A percentile compares a stretch with the other conserved stretches of the same genome.
Evolutionary conservation across 352 stramenopile genomes (phyloP).

Genomic region (Salisapilia sapeloensis): DNA sequence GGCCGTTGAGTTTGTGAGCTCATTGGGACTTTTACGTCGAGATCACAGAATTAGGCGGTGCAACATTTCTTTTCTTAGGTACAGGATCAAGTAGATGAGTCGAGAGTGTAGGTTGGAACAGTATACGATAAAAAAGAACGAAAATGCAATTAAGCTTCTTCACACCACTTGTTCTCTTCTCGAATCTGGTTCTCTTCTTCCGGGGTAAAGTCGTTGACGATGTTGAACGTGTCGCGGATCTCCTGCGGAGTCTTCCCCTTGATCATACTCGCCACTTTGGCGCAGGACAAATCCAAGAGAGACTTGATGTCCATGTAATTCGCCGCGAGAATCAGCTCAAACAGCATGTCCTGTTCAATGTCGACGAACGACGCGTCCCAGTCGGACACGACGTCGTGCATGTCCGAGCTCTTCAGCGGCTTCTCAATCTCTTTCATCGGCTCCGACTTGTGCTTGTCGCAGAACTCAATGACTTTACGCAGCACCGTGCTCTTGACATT

Average conservation of each 20-base stretch:
- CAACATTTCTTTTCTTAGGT: conserved; percentile 16
- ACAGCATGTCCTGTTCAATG: conserved; percentile 97
- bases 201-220: conserved; percentile 99
- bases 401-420: conserved; percentile 95
- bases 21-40: conserved; percentile 24
- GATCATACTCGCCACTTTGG: conserved; percentile 89
- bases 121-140: not conserved
- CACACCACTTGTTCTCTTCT: conserved; percentile 99
- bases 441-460: conserved; percentile 89
- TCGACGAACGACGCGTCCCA: conserved; percentile 99
- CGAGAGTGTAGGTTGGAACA: not conserved
- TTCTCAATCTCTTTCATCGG: conserved; percentile 99
- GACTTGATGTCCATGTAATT: conserved; percentile 99
- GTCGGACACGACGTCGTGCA: conserved; percentile 98
- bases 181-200: conserved; percentile 98
- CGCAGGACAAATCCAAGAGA: conserved; percentile 80
- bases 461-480: conserved; percentile 96
- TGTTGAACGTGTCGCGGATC: conserved; percentile 99
- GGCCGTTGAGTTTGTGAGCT: conserved; percentile 75
- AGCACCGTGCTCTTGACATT: conserved; percentile 96
- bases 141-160: conserved; percentile 84
- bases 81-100: not conserved
- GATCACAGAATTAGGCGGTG: conserved; percentile 66
- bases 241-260: conserved; percentile 98
- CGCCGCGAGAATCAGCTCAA: conserved; percentile 98